Base-by-base conservation (phyloP, 106 monocot species). In the Narthecium ossifragum region DNA sequence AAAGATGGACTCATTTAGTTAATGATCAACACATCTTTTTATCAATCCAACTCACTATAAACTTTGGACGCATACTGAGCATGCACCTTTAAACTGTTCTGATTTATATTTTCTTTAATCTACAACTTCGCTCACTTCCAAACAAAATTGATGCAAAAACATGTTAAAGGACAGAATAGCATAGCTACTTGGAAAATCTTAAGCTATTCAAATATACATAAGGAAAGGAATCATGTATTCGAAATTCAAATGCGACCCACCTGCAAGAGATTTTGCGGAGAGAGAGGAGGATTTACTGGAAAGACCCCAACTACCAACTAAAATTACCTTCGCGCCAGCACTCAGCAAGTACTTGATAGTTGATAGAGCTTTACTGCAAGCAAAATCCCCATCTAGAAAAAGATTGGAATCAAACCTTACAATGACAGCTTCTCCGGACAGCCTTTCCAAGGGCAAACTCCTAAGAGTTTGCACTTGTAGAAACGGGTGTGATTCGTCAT, bases 401-500 rank as follows among this genome's bases (percentile, higher is more conserved):
- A 85, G 56, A n/a, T 22, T 24, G 18, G 69, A 69, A 73, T 94
- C 94, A 73, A 94, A 50, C 6, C 89, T 73, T 46, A 89, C 77
- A 33, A 90, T 46, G 31, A 78, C 83, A 71, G 83, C 60, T 66
- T 89, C 73, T 56, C 85, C 83, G 57, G 45, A 9, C 36, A 94
- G 83, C 46, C 85, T 90, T 57, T 83, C 83, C 52, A 60, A 13
- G 7, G 94, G 89, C 41, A 82, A 94, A 25, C 70, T 73, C 38
- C 78, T 73, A 34, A 94, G 80, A 52, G 94, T 86, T 70, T 94
- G 94, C 27, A 89, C 80, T 54, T 72, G 39, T 6, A 83, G 61
- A 59, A 51, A 38, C 33, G 59, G 38, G 62, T 72, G 61, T 57
- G 56, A 70, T 51, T 67, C 49, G 67, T 30, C 41, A 24, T 74